These are phyloP conservation scores for Mortierella hygrophila DNA, from an alignment of 192 early-diverging fungal genomes.

Conservation along the genomic window DNA sequence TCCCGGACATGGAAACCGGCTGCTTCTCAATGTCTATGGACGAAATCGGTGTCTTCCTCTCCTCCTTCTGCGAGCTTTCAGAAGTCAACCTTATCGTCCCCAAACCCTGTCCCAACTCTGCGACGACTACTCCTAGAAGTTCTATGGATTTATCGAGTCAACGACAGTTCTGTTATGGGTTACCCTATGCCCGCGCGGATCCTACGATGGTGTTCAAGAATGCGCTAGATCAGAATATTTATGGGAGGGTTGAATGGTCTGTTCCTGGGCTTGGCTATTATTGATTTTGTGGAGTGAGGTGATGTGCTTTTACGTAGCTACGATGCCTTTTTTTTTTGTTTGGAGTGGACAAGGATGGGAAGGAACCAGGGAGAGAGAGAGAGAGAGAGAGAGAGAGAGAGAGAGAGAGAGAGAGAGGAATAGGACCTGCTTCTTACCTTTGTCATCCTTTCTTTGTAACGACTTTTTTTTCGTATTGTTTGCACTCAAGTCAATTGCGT, in stretches of 20 bases:
- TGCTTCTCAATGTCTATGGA: slow-evolving; percentile 31
- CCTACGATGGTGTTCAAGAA: slow-evolving; percentile 45
- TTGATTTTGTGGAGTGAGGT: background rate
- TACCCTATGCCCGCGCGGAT: slow-evolving; percentile 18
- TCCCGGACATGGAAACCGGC: slow-evolving; percentile 18
- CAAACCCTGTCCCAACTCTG: slow-evolving; percentile 27
- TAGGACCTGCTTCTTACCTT: no score
- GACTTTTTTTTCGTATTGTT: no score
- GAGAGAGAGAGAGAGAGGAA: background rate
- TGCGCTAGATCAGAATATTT: slow-evolving; percentile 29
- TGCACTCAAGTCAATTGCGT: no score
- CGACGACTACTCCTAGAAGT: slow-evolving; percentile 31
- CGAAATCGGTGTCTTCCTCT: slow-evolving; percentile 18
- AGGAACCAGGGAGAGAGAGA: background rate
- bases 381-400: background rate
- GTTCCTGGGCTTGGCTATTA: slow-evolving; percentile 20
- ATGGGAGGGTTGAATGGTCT: slow-evolving; percentile 33
- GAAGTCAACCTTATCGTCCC: slow-evolving; percentile 32
- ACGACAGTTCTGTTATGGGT: background rate
- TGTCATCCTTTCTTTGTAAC: no score
- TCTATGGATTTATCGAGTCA: slow-evolving; percentile 19
- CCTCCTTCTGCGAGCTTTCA: slow-evolving; percentile 20
- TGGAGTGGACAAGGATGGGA: background rate
- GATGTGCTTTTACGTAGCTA: background rate
- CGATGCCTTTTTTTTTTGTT: background rate